These are phyloP conservation scores for Brassica cretica DNA, from an alignment of 345 rosid species.

Conservation along the genomic window DNA sequence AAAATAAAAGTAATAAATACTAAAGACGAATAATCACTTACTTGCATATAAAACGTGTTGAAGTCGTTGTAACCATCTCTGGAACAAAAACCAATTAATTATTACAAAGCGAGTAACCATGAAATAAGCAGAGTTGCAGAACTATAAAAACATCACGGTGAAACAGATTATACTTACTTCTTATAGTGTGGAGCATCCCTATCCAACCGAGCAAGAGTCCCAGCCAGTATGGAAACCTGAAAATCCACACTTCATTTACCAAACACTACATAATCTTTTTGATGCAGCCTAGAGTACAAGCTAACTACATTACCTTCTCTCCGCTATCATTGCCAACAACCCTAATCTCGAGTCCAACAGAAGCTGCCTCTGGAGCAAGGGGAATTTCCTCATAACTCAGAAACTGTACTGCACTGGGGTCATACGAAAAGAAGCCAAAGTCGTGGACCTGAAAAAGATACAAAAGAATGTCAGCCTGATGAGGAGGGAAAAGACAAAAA, in stretches of 20 bases:
- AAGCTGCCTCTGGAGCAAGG: constrained; percentile 91
- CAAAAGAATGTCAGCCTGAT: constrained; percentile 28
- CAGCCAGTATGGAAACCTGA: constrained; percentile 96
- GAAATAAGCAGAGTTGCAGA: not conserved
- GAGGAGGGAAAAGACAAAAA: no score
- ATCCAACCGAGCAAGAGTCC: constrained; percentile 94
- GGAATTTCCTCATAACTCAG: constrained; percentile 91
- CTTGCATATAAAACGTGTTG: constrained; percentile 98
- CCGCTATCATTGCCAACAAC: constrained; percentile 98
- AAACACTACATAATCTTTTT: not conserved
- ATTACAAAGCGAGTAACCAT: not conserved
- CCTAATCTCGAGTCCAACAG: constrained; percentile 92
- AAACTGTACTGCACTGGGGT: constrained; percentile 74
- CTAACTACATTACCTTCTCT: constrained; percentile 72
- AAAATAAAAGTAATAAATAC: not conserved
- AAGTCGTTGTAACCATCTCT: constrained; percentile 99
- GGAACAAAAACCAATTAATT: constrained; percentile 45
- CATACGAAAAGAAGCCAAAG: constrained; percentile 91
- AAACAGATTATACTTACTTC: constrained; percentile 52
- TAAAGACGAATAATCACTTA: constrained; percentile 42
- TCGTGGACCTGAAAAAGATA: constrained; percentile 75
- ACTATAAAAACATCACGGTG: constrained; percentile 20
- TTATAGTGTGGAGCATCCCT: constrained; percentile 91
- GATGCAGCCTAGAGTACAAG: not conserved
- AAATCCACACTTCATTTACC: constrained; percentile 30